Evolutionary conservation across 768 basidiomycete genomes (phyloP).

Genomic region (Rhizopogon vinicolor): DNA sequence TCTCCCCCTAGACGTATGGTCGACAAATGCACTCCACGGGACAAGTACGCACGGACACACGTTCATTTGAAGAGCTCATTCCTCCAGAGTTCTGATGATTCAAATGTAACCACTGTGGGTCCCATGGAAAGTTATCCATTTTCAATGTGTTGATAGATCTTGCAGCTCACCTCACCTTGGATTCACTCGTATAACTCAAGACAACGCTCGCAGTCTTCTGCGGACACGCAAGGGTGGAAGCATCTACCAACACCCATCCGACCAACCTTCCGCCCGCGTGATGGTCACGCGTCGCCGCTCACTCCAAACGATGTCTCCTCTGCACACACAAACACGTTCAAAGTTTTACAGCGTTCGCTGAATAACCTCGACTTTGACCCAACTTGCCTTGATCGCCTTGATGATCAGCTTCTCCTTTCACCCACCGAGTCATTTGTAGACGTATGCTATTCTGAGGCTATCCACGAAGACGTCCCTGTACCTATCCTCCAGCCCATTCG

Average conservation of each 20-base stretch:
- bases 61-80: slow-evolving; percentile 22
- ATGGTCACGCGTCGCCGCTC: slow-evolving; percentile 22
- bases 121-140: not conserved
- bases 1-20: slow-evolving; percentile 23
- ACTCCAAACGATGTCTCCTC: slow-evolving; percentile 23
- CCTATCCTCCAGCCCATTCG: slow-evolving; percentile 27
- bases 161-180: slow-evolving; percentile 15
- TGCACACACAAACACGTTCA: slow-evolving; percentile 24
- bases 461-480: slow-evolving; percentile 26
- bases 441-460: slow-evolving; percentile 36
- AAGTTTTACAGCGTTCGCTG: slow-evolving; percentile 29
- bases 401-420: slow-evolving; percentile 36
- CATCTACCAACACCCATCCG: slow-evolving; percentile 28
- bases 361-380: slow-evolving; percentile 35
- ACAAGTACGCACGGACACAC: slow-evolving; percentile 28
- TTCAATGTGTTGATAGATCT: not conserved
- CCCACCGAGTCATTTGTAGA: slow-evolving; percentile 40
- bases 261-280: slow-evolving; percentile 30
- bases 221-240: slow-evolving; percentile 29
- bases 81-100: slow-evolving; percentile 24
- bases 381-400: slow-evolving; percentile 36
- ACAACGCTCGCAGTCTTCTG: slow-evolving; percentile 27
- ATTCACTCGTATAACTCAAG: slow-evolving; percentile 8
- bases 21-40: slow-evolving; percentile 30
- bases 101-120: slow-evolving; percentile 18